Evolutionary conservation across 306 rosid species (phyloP).

Genomic region (Corylus avellana): DNA sequence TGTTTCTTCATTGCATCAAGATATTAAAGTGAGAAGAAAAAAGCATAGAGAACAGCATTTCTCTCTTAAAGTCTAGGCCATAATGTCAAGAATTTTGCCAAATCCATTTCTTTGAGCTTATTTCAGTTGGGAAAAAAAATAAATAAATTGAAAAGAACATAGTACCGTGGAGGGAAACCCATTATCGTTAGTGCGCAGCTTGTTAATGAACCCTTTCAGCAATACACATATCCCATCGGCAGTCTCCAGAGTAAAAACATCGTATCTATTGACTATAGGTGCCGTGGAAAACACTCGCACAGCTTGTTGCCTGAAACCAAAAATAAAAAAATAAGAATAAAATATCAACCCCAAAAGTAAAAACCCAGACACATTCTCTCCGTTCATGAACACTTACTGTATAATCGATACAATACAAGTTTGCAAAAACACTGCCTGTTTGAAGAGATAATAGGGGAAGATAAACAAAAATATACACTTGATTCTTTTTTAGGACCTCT

Average conservation of each 20-base stretch:
- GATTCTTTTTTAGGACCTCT: not conserved
- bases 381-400: too few relatives aligned
- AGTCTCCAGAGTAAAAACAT: slow-evolving; percentile 60
- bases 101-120: not conserved
- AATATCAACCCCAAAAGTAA: not conserved
- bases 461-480: not conserved
- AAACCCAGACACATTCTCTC: not conserved
- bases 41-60: not conserved
- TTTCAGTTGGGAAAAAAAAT: not conserved
- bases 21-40: not conserved
- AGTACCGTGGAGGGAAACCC: slow-evolving; percentile 66
- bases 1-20: not conserved
- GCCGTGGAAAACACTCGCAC: slow-evolving; percentile 62
- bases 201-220: slow-evolving; percentile 54
- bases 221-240: slow-evolving; percentile 53
- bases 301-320: slow-evolving; percentile 46
- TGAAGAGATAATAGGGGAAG: too few relatives aligned
- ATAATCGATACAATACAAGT: not conserved
- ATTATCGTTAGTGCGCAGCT: slow-evolving; percentile 45
- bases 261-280: slow-evolving; percentile 52
- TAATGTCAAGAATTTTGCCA: not conserved
- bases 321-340: not conserved
- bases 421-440: too few relatives aligned
- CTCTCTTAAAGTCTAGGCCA: not conserved
- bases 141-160: not conserved